phyloP scores from a whole-genome alignment of 2,329 filamentous ascomycete genomes.

The Trichoderma oligosporum region DNA sequence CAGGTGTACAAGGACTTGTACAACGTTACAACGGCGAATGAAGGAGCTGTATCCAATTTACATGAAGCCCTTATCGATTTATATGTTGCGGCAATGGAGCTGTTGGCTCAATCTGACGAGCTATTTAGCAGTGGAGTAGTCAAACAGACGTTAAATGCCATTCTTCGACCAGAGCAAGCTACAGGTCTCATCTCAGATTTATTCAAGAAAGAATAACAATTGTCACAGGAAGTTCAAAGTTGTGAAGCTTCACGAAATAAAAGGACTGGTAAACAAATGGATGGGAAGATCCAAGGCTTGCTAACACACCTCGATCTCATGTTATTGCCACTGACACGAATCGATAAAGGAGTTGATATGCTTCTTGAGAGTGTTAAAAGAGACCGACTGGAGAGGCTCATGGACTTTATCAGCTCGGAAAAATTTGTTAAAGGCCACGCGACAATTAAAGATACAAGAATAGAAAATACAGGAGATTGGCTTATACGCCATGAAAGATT shows the following conservation, averaged over 20 bases:
- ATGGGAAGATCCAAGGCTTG: background rate
- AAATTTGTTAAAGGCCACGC: background rate
- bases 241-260: slow-evolving; percentile 1
- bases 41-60: background rate
- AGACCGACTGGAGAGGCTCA: background rate
- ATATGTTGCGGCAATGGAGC: slow-evolving; percentile 13
- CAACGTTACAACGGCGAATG: background rate
- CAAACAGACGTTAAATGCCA: background rate
- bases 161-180: background rate
- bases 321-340: background rate
- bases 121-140: background rate
- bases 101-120: background rate
- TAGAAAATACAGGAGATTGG: slow-evolving; percentile 1
- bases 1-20: slow-evolving; percentile 8
- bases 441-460: background rate
- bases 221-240: background rate
- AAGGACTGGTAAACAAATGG: background rate
- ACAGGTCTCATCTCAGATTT: background rate
- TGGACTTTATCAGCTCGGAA: slow-evolving; percentile 9
- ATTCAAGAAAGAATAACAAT: background rate
- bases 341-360: background rate
- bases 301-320: background rate
- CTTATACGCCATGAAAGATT: background rate
- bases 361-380: background rate
- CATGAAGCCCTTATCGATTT: background rate